These are phyloP conservation scores for Pseudohalonectria lignicola DNA, from an alignment of 2,329 filamentous ascomycete species.

Conservation along the genomic window DNA sequence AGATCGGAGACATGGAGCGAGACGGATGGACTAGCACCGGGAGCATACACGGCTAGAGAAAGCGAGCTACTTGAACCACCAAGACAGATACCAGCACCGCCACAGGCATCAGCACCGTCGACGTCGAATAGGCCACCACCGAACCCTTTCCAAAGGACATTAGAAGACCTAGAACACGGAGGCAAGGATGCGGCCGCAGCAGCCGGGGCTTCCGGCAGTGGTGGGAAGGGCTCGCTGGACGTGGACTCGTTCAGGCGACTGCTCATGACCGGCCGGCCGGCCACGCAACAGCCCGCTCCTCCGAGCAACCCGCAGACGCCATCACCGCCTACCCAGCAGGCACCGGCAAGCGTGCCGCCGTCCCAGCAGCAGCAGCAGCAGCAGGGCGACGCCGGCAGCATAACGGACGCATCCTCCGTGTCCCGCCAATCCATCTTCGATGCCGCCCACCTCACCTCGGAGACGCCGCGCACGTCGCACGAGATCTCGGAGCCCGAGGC, in stretches of 20 bases:
- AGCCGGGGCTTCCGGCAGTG: constrained; percentile 14
- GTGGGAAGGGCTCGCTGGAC: constrained; percentile 45
- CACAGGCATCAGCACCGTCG: too few relatives aligned
- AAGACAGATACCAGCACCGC: too few relatives aligned
- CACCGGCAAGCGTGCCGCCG: too few relatives aligned
- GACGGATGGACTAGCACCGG: too few relatives aligned
- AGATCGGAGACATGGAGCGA: too few relatives aligned
- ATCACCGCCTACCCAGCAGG: too few relatives aligned
- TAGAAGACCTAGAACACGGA: constrained; percentile 35
- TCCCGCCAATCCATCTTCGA: constrained; percentile 51
- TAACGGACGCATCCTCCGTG: constrained; percentile 46
- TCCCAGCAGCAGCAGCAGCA: constrained; percentile 12
- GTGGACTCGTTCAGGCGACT: constrained; percentile 70
- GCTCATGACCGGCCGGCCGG: constrained; percentile 56
- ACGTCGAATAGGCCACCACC: constrained; percentile 22
- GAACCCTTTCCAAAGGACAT: constrained; percentile 47
- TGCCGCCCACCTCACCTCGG: constrained; percentile 14
- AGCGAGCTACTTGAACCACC: too few relatives aligned
- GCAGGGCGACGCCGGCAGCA: constrained; percentile 32
- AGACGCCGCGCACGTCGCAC: constrained; percentile 47
- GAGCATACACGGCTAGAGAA: too few relatives aligned
- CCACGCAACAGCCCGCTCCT: too few relatives aligned
- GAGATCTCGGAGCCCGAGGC: constrained; percentile 42
- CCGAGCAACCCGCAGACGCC: too few relatives aligned
- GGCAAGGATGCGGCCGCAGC: constrained; percentile 19